A percentile compares a stretch with the other conserved stretches of the same genome.
Evolutionary conservation across 2,329 filamentous ascomycete species (phyloP).

Genomic region (Nannizzia gypsea): DNA sequence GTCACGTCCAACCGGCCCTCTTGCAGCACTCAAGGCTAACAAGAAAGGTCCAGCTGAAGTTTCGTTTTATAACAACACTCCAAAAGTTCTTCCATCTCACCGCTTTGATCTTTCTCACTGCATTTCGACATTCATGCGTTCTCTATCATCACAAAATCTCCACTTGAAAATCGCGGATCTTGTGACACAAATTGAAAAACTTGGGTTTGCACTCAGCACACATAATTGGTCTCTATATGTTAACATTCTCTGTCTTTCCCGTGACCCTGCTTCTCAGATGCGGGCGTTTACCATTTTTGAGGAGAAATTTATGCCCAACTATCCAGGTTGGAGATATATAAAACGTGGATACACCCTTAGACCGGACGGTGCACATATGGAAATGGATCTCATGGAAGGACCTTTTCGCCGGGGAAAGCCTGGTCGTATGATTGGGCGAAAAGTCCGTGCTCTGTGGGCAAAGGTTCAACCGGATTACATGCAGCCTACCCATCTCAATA

Average conservation of each 20-base stretch:
- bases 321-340: slow-evolving; percentile 56
- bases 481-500: slow-evolving; percentile 34
- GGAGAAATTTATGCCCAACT: slow-evolving; percentile 61
- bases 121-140: slow-evolving; percentile 42
- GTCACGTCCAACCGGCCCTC: neutral
- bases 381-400: slow-evolving; percentile 25
- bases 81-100: slow-evolving; percentile 27
- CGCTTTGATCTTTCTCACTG: slow-evolving; percentile 40
- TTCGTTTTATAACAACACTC: neutral
- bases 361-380: slow-evolving; percentile 20
- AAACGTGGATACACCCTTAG: slow-evolving; percentile 24
- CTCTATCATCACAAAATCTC: slow-evolving; percentile 43
- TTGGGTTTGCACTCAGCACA: slow-evolving; percentile 63
- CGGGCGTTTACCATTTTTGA: slow-evolving; percentile 64
- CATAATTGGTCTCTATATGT: slow-evolving; percentile 73
- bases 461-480: slow-evolving; percentile 30
- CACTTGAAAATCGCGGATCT: slow-evolving; percentile 40
- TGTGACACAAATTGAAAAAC: slow-evolving; percentile 45
- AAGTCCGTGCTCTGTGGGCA: slow-evolving; percentile 24
- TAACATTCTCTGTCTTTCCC: slow-evolving; percentile 51
- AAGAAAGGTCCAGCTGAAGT: neutral
- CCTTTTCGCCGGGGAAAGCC: slow-evolving; percentile 14
- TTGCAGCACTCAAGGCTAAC: neutral
- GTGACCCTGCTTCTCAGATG: slow-evolving; percentile 42
- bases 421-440: slow-evolving; percentile 23